Evolutionary conservation across 768 basidiomycete genomes (phyloP).

Genomic region (Mrakia blollopis): DNA sequence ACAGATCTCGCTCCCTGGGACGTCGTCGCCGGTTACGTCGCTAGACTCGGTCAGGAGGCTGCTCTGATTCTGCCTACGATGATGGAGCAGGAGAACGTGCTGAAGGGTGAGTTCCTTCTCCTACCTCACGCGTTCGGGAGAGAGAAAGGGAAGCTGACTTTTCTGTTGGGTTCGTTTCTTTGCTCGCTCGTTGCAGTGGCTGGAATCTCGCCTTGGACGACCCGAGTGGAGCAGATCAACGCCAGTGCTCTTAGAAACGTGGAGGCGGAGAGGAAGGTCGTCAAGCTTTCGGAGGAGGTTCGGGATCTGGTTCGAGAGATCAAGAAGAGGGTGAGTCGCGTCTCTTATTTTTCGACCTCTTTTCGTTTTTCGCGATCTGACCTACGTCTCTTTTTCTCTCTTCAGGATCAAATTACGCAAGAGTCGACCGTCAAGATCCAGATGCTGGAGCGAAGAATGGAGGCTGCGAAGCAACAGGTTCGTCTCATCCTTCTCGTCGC

Average conservation of each 20-base stretch:
- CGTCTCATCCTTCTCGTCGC: neutral
- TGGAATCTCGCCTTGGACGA: slow-evolving; percentile 77
- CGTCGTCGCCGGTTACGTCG: slow-evolving; percentile 63
- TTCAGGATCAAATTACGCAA: slow-evolving; percentile 82
- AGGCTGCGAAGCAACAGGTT: slow-evolving; percentile 76
- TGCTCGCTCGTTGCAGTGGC: slow-evolving; percentile 37
- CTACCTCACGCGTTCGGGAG: neutral
- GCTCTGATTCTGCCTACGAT: slow-evolving; percentile 59
- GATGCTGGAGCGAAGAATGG: slow-evolving; percentile 87
- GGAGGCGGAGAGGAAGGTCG: slow-evolving; percentile 84
- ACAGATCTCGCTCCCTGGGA: slow-evolving; percentile 70
- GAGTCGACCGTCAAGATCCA: slow-evolving; percentile 89
- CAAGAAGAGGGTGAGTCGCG: slow-evolving; percentile 52
- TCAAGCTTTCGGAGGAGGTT: slow-evolving; percentile 81
- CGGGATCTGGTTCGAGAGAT: slow-evolving; percentile 78
- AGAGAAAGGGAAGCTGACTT: slow-evolving; percentile 8
- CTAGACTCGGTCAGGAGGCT: slow-evolving; percentile 65
- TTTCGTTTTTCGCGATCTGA: neutral
- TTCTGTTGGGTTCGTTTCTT: no score
- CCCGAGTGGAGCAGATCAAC: slow-evolving; percentile 75
- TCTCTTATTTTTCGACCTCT: neutral
- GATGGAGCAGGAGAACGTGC: slow-evolving; percentile 68
- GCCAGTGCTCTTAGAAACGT: slow-evolving; percentile 75
- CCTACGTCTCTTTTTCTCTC: neutral
- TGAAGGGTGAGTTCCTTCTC: slow-evolving; percentile 59